phyloP scores from a whole-genome alignment of 2,329 filamentous ascomycete species.

The Fusarium sublunatum region DNA sequence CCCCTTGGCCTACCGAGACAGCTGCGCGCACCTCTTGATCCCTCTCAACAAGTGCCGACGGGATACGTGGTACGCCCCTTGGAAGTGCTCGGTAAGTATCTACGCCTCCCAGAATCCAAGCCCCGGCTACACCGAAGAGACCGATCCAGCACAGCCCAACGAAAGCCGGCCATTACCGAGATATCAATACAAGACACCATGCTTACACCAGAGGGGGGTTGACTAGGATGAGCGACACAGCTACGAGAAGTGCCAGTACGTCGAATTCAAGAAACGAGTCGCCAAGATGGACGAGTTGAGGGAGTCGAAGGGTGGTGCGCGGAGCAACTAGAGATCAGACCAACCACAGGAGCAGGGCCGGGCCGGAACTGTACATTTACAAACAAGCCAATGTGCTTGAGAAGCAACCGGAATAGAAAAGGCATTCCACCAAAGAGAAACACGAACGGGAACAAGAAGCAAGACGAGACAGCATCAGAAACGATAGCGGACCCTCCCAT shows the following conservation, averaged over 20 bases:
- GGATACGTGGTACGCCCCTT: slow-evolving; percentile 92
- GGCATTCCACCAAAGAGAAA: slow-evolving; percentile 38
- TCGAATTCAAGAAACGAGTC: slow-evolving; percentile 97
- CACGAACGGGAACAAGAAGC: slow-evolving; percentile 13
- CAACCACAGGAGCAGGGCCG: slow-evolving; percentile 32
- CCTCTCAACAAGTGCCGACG: slow-evolving; percentile 94
- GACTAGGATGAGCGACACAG: slow-evolving; percentile 90
- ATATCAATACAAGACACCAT: slow-evolving; percentile 19
- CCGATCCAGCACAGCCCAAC: slow-evolving; percentile 11
- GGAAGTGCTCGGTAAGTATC: slow-evolving; percentile 90
- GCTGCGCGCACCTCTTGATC: slow-evolving; percentile 93
- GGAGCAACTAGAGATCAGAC: slow-evolving; percentile 77
- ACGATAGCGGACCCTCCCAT: slow-evolving; percentile 30
- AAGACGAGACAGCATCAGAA: slow-evolving; percentile 15
- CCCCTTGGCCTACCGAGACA: slow-evolving; percentile 92
- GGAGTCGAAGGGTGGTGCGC: slow-evolving; percentile 82
- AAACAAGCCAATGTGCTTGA: slow-evolving; percentile 40
- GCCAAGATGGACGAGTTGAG: slow-evolving; percentile 98
- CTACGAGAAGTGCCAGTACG: slow-evolving; percentile 99
- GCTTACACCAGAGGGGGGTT: slow-evolving; percentile 38
- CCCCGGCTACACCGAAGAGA: slow-evolving; percentile 19
- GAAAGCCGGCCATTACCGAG: slow-evolving; percentile 25
- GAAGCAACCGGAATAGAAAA: slow-evolving; percentile 46
- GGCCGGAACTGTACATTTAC: slow-evolving; percentile 49
- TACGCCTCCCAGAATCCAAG: slow-evolving; percentile 4